Base-by-base conservation (phyloP, 352 stramenopile genomes). In the Halophytophthora batemanensis region DNA sequence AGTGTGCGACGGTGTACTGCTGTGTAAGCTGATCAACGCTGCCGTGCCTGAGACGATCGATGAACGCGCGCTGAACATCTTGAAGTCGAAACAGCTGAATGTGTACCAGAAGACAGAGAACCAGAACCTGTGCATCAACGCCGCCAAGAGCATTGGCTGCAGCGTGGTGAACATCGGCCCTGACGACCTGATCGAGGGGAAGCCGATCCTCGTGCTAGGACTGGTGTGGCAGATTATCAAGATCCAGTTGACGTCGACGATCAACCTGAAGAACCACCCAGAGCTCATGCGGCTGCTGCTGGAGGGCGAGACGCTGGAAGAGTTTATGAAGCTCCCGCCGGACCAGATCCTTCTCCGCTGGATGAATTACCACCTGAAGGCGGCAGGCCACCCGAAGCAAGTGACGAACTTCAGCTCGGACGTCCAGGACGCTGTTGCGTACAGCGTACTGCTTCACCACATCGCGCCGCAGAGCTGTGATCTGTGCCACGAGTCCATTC, bases 151-250 rank as follows among this genome's bases (percentile, higher is more conserved):
- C 46, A 96, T 98, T 42, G 91, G 91, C 40, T 98, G 91, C 69
- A 90, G 85, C 45, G 83, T 98, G 35, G 88, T 96, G 43, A 98
- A 98, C 59, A 95, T 98, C 64, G 90, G 91, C 17, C 83, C 91
- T 0, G 67, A 80, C 10, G 83, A 94, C 59, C 55, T 94, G 49
- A 82, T 94, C 21, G 77, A 90, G 63, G 83, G 83, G 25, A 87
- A 86, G 34, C 85, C 85, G 0, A 96, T 97, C 35, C 64, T 98
- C 3, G 86, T 98, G 48, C 79, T 98, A 12, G 91, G 90, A 6
- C 61, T 97, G 22, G 79, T 97, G 14, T 98, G 91, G 91, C 91
- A 98, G 56, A 96, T 97, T 56, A 96, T 98, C 67, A 94, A 95
- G 69, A 95, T 97, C 42, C 88, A 97, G 54, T 63, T 98, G 44